phyloP scores from a whole-genome alignment of 2,329 filamentous ascomycete genomes.

The Exophiala aquamarina region DNA sequence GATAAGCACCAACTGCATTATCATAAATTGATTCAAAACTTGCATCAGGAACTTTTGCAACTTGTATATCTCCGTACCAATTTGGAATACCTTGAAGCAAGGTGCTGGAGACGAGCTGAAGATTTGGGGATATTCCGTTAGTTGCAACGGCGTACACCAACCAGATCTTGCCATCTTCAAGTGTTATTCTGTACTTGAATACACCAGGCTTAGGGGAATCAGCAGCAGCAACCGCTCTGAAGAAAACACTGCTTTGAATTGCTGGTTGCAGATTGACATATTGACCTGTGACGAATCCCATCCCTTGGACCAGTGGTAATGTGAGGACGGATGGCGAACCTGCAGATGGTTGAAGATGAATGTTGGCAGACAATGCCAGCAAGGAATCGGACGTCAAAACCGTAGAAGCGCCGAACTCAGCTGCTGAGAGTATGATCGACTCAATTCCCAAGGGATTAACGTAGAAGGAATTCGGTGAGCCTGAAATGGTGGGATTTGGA shows the following conservation, averaged over 20 bases:
- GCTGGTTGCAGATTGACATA: constrained; percentile 71
- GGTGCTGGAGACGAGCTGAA: constrained; percentile 66
- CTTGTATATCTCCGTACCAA: constrained; percentile 78
- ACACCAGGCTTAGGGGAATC: constrained; percentile 60
- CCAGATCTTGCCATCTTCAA: constrained; percentile 76
- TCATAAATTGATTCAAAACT: constrained; percentile 71
- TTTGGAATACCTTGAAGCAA: constrained; percentile 63
- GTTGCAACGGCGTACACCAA: constrained; percentile 71
- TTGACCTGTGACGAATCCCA: constrained; percentile 78
- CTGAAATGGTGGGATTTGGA: constrained; percentile 52
- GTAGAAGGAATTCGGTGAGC: constrained; percentile 66
- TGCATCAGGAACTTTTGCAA: constrained; percentile 70
- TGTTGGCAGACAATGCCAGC: constrained; percentile 61
- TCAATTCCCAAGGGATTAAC: constrained; percentile 80
- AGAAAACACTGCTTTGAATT: constrained; percentile 73
- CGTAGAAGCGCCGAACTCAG: constrained; percentile 66
- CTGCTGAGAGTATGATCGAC: constrained; percentile 75
- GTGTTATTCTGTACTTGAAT: constrained; percentile 71
- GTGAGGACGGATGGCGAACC: constrained; percentile 62
- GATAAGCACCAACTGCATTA: constrained; percentile 71
- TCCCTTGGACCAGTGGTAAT: constrained; percentile 85
- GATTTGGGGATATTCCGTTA: constrained; percentile 58
- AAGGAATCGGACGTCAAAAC: constrained; percentile 54
- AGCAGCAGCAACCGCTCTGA: constrained; percentile 61
- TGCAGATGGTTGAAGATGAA: constrained; percentile 62